Percentiles rank a stretch among this genome's conserved stretches.
phyloP scores from a whole-genome alignment of 2,329 filamentous ascomycete species.

The Triangularia setosa region DNA sequence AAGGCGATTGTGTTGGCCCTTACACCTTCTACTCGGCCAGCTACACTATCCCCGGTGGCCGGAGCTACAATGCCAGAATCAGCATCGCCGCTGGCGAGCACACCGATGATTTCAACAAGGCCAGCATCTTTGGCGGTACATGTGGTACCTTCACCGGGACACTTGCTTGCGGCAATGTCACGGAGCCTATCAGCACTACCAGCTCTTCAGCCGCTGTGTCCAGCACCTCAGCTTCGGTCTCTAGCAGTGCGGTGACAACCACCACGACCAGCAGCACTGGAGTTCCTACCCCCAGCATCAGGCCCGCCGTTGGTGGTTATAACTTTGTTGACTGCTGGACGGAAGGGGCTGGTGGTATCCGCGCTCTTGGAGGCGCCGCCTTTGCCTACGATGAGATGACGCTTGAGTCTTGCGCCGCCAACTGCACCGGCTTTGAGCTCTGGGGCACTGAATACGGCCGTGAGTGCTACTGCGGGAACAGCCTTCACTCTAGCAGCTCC shows the following conservation, averaged over 20 bases:
- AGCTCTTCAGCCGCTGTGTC: conserved; percentile 17
- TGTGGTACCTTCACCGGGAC: conserved; percentile 41
- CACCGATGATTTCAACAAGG: conserved; percentile 48
- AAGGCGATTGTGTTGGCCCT: conserved; percentile 42
- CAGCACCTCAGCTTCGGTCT: conserved; percentile 12
- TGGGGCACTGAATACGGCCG: conserved; percentile 51
- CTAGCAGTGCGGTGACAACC: conserved; percentile 17
- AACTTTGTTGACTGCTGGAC: conserved; percentile 45
- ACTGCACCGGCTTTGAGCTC: conserved; percentile 45
- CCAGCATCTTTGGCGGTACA: conserved; percentile 40
- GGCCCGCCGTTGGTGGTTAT: conserved; percentile 41
- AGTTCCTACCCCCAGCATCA: conserved; percentile 35
- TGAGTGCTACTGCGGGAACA: conserved; percentile 51
- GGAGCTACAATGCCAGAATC: conserved; percentile 43
- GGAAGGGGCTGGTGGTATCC: conserved; percentile 39
- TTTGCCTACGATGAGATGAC: conserved; percentile 49
- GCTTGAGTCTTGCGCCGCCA: conserved; percentile 43
- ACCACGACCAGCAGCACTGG: conserved; percentile 20
- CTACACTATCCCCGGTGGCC: conserved; percentile 42
- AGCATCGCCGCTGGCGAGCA: conserved; percentile 42
- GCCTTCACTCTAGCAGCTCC: conserved; percentile 32
- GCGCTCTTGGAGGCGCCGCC: conserved; percentile 40
- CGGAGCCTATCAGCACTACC: conserved; percentile 21
- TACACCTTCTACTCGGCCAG: conserved; percentile 47
- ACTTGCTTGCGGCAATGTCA: conserved; percentile 25